Evolutionary conservation across 768 basidiomycete species (phyloP).

Genomic region (Kwoniella dendrophila): DNA sequence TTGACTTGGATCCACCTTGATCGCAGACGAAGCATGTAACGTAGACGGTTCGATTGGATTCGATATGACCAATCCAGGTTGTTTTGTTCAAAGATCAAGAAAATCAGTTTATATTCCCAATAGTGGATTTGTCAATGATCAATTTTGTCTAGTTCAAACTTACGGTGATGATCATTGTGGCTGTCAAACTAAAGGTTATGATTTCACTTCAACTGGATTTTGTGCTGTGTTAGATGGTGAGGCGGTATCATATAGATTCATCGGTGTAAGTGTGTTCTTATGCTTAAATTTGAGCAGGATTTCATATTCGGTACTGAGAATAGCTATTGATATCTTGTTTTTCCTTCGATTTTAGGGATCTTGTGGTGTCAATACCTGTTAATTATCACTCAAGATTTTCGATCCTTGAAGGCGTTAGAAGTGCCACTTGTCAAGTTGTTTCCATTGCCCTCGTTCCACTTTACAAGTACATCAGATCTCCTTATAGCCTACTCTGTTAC

Average conservation of each 20-base stretch:
- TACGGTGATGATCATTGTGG: constrained; percentile 2
- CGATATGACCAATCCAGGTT: constrained; percentile 19
- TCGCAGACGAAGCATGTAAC: constrained; percentile 20
- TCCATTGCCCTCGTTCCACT: too few species aligned
- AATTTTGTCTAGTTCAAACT: constrained; percentile 14
- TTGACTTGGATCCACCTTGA: too few species aligned
- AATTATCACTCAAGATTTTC: neutral
- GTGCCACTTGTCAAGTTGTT: too few species aligned
- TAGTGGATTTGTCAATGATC: constrained; percentile 3
- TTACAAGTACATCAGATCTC: too few species aligned
- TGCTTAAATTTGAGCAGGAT: neutral
- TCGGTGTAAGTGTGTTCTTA: neutral
- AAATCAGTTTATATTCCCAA: constrained; percentile 18
- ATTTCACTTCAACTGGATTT: constrained; percentile 16
- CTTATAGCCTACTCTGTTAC: too few species aligned
- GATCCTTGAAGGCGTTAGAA: neutral
- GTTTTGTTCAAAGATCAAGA: constrained; percentile 6
- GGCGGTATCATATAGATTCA: constrained; percentile 15
- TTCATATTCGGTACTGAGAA: neutral
- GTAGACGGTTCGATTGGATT: constrained; percentile 21
- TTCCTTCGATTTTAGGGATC: neutral
- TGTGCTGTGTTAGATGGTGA: constrained; percentile 5
- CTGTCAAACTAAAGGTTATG: constrained; percentile 2
- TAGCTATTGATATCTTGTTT: neutral
- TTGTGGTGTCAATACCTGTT: neutral